Base-by-base conservation (phyloP, 1,284 basidiomycete species). In the Papiliotrema laurentii region DNA sequence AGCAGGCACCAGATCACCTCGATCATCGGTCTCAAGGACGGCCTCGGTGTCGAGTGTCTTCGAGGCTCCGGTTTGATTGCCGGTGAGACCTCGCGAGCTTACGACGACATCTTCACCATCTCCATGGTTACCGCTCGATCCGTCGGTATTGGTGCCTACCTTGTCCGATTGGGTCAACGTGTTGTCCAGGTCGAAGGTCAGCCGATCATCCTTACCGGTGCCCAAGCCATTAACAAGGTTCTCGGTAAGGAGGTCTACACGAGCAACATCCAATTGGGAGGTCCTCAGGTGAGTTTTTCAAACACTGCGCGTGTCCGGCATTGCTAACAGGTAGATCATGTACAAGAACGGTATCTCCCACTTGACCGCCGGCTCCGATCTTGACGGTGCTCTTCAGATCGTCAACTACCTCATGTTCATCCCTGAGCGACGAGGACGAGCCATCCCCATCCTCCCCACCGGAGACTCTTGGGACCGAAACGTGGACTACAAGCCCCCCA, bases 321-420 rank as follows among this genome's bases (percentile, higher is more conserved):
- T 5, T 30, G 36, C 26, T 47, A 9, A 19, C 40, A 14, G 4
- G 21, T 72, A 79, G 69, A 98, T 97, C 78, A 97, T 97, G 92
- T 88, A 92, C 83, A 94, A 94, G 82, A 97, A 97, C 70, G 96
- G 96, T 77, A 90, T 98, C 47, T 97, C 94, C 14, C 96, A 99
- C 73, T 77, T 98, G 45, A 93, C 89, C 3, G 93, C 94, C 24
- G 83, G 82, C 63, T 94, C 92, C 69, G 96, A 99, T 71, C 78
- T 98, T 30, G 89, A 97, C 72, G 92, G 93, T 60, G 90, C 92
- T 19, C 84, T 85, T 11, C 86, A 92, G 53, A 96, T 96, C 63
- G 77, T 98, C 52, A 84, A 91, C 66, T 98, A 96, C 92, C 75
- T 99, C 58, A 89, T 92, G 16, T 99, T 89, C 73, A 81, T 98